phyloP scores from a whole-genome alignment of 2,329 filamentous ascomycete genomes.

The Pyrenochaeta sp. region DNA sequence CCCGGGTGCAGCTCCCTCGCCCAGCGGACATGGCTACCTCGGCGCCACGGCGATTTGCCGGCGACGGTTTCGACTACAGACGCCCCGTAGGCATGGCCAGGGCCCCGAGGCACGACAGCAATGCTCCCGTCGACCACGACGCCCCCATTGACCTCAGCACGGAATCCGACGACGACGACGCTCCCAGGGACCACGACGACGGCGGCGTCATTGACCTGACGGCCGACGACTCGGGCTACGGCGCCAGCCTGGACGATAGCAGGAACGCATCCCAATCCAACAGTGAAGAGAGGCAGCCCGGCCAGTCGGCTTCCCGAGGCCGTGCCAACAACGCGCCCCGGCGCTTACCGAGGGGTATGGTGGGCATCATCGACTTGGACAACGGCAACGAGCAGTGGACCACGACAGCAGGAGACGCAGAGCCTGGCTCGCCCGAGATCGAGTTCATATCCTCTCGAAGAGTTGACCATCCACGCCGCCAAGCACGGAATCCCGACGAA shows the following conservation, averaged over 20 bases:
- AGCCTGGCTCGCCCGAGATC: conserved; percentile 54
- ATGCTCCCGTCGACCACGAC: too few relatives aligned
- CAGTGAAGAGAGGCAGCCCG: conserved; percentile 3
- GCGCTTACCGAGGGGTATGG: conserved; percentile 51
- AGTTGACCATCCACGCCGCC: conserved; percentile 27
- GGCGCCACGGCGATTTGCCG: conserved; percentile 49
- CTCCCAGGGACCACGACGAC: conserved; percentile 18
- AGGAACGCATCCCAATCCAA: conserved; percentile 1
- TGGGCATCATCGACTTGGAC: conserved; percentile 54
- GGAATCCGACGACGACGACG: too few relatives aligned
- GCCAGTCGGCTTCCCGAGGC: conserved; percentile 6
- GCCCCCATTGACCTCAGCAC: conserved; percentile 19
- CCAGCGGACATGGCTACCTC: conserved; percentile 36
- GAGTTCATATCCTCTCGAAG: conserved; percentile 53
- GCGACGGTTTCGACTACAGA: conserved; percentile 64
- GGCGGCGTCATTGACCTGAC: conserved; percentile 42
- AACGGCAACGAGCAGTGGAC: conserved; percentile 32
- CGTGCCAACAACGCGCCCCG: conserved; percentile 34
- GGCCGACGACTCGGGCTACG: conserved; percentile 33
- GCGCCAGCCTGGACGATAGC: conserved; percentile 16
- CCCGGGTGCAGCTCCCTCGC: conserved; percentile 30
- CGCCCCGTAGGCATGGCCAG: conserved; percentile 55
- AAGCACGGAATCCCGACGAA: conserved; percentile 20
- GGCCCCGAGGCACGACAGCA: too few relatives aligned
- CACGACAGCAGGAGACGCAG: conserved; percentile 29